Evolutionary conservation across 2,329 filamentous ascomycete species (phyloP).

Genomic region (Gyromitra esculenta): DNA sequence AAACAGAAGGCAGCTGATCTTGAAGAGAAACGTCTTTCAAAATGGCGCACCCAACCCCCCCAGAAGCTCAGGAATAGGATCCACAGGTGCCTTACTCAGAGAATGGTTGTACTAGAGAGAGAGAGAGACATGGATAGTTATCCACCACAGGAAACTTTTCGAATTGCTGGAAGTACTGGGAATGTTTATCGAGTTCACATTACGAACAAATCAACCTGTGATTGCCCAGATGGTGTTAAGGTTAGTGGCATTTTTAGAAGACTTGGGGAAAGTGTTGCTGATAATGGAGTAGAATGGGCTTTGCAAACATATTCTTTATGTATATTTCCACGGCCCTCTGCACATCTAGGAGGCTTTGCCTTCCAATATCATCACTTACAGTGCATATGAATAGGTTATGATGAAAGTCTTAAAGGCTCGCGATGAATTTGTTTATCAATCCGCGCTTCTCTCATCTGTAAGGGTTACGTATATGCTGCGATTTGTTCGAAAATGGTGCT

Average conservation of each 20-base stretch:
- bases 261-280: background rate
- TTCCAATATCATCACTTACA: background rate
- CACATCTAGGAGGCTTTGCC: background rate
- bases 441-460: slow-evolving; percentile 67
- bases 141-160: slow-evolving; percentile 66
- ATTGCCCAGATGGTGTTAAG: slow-evolving; percentile 67
- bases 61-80: slow-evolving; percentile 53
- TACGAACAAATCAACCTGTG: slow-evolving; percentile 65
- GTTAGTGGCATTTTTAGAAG: slow-evolving; percentile 54
- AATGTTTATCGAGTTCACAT: slow-evolving; percentile 72
- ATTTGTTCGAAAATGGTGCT: background rate
- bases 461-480: background rate
- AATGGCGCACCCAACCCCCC: slow-evolving; percentile 55
- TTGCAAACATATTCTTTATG: slow-evolving; percentile 72
- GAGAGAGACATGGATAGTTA: slow-evolving; percentile 58
- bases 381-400: slow-evolving; percentile 63
- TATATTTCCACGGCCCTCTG: slow-evolving; percentile 57
- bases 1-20: slow-evolving; percentile 31
- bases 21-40: slow-evolving; percentile 53
- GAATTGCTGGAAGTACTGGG: slow-evolving; percentile 72
- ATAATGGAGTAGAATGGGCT: slow-evolving; percentile 51
- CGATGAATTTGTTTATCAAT: slow-evolving; percentile 69
- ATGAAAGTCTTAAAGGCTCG: slow-evolving; percentile 69
- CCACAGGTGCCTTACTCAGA: slow-evolving; percentile 54
- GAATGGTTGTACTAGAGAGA: slow-evolving; percentile 56